Percentiles rank a stretch among this genome's conserved stretches.
Evolutionary conservation across 169 alveolate species (phyloP).

Genomic region (Eimeria praecox): DNA sequence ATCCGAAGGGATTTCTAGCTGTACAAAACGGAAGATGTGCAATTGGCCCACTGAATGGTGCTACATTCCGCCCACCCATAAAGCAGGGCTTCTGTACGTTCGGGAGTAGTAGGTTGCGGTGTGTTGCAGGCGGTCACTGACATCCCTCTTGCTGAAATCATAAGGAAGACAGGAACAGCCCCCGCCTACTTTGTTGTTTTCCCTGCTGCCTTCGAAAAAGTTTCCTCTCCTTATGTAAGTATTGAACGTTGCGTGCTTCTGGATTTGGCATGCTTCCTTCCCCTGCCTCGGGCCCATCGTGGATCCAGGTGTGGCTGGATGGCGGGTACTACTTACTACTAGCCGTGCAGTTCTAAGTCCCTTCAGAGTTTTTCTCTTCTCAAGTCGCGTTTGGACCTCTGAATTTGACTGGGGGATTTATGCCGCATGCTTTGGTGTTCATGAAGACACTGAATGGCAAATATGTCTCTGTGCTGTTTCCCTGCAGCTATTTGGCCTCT

Average conservation of each 20-base stretch:
- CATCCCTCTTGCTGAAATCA: slow-evolving; percentile 36
- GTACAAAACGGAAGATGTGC: neutral
- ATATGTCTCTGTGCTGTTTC: neutral
- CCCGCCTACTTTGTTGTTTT: slow-evolving; percentile 77
- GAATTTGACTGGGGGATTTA: neutral
- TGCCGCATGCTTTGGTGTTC: neutral
- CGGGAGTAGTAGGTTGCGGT: neutral
- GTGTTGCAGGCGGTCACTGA: slow-evolving; percentile 63
- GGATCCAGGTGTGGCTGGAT: neutral
- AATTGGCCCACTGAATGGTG: neutral
- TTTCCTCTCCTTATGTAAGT: slow-evolving; percentile 71
- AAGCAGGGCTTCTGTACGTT: neutral
- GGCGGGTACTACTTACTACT: neutral
- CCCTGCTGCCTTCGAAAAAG: slow-evolving; percentile 77
- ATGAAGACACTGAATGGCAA: neutral
- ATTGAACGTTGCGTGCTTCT: neutral
- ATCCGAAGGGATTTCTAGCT: neutral
- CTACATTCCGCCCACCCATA: neutral
- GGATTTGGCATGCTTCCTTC: neutral
- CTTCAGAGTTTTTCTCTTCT: neutral
- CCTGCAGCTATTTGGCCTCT: slow-evolving; percentile 75
- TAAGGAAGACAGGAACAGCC: slow-evolving; percentile 75
- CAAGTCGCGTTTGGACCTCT: neutral
- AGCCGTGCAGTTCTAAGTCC: neutral
- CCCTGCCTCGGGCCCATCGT: neutral